Base-by-base conservation (phyloP, 257 asterid species). In the Osmanthus fragrans region DNA sequence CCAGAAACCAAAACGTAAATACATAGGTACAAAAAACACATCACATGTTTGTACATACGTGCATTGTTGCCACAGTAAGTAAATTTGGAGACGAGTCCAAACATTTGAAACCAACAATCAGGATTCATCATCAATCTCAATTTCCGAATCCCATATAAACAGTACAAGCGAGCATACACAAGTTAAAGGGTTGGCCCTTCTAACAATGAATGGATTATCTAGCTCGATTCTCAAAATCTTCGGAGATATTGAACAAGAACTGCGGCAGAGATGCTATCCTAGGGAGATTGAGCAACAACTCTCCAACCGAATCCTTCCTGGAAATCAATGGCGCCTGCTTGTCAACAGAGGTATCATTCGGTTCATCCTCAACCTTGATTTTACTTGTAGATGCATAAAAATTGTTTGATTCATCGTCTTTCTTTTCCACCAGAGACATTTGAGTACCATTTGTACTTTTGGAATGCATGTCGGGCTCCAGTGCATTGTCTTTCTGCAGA, bases 221-320 rank as follows among this genome's bases (percentile, higher is more conserved):
- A 72, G 94, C 92, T 82, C 75, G 92, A 79, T 74, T 89, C 75
- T 86, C 96, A 11, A 56, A 79, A 73, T 91, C 97, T 77, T 93
- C 97, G 0, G 91, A 84, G 56, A 92, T 88, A 69, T 93, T 90
- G 90, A 88, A 90, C 77, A 96, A 84, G 74, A 96, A 89, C 87
- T 89, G 99, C 0, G 99, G 99, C 21, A 96, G 79, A n/a, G 99
- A 96, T 34, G 99, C 94, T 39, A 96, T 90, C 77, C 98, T 88
- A 0, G 99, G 99, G 49, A 96, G 92, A 79, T 92, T 89, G 21
- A 89, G 84, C 76, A 96, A 45, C 79, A 93, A 75, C 9, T 92
- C 97, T 70, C 98, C 99, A 8, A 90, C 95, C 0, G 99, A 96
- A 66, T 93, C 99, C 83, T 89, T 93, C 86, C 95, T 84, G 8